Base-by-base conservation (phyloP, 306 rosid genomes). In the Delonix regia region DNA sequence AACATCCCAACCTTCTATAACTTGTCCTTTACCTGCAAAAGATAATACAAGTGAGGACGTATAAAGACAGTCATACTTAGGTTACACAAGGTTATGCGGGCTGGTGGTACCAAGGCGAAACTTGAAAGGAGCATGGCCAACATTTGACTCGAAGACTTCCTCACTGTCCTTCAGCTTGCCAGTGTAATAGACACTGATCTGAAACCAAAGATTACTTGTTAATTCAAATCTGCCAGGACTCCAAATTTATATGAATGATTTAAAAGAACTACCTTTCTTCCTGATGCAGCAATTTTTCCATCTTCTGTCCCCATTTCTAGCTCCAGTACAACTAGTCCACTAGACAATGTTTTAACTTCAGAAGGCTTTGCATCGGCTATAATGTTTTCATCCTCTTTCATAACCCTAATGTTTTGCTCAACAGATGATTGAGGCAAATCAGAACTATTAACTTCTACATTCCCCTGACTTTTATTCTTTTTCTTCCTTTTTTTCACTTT, bases 21-120 rank as follows among this genome's bases (percentile, higher is more conserved):
- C 97, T 78, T 75, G 66, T 64, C 94, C 89, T 61, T 67, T 75
- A 59, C 98, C 98, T 94, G 90, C 71, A 83, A 79, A 74, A 78
- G 69, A 69, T 66, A 71, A 86, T 41, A 34, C 34, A 36, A 21
- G 76, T 80, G 82, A 83, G 56, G 48, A 73, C 2, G 66, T 6
- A 74, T 7, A 22, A 13, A 60, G 41, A 27, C 48, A 74, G 38
- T 48, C 55, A 38, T 33, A 65, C 53, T 28, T 33, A 48, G 52
- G 42, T 56, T 53, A 71, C 44, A 30, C 63, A 47, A 39, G 76
- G 64, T 30, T 56, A 42, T 19, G 28, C 76, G 27, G 64, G 19
- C 69, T 60, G 27, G 64, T 41, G 28, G 65, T 88, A 94, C 98
- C 98, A 81, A 94, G 86, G 82, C 97, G 95, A 71, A 94, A 94